Base-by-base conservation (phyloP, 306 rosid species). In the Prinsepia uniflora region DNA sequence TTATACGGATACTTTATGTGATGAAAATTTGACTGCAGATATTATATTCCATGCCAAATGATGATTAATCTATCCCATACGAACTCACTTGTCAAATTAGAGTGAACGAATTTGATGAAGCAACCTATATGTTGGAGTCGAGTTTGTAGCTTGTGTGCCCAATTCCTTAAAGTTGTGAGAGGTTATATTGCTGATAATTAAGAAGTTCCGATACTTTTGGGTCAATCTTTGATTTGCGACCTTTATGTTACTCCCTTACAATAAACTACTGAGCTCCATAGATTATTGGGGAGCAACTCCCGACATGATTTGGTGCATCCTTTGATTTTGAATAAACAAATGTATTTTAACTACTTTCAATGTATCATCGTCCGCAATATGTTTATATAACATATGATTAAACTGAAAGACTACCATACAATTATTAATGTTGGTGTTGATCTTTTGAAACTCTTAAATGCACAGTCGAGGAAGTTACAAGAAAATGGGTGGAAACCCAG, bases 401-500 rank as follows among this genome's bases (percentile, higher is more conserved):
- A 30, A 34, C 53, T 49, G 12, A 10, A 41, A n/a, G 39, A 52
- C 52, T 22, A 50, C 49, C 11, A 6, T 39, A 68, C 47, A 5
- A 11, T 62, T 39, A 69, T 22, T 40, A 69, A 69, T 18, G 14
- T 42, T 69, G 52, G 63, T 19, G 20, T 13, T 54, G 19, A 54
- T 54, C 41, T 20, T 24, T 19, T 50, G 40, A n/a, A 50, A 67
- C 17, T 34, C 11, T n/a, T 52, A 72, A 8, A 52, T 70, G 74
- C 18, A 10, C 84, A 94, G 99, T 89, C 99, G 6, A 85, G 96
- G 79, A 94, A 91, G 84, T 63, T 94, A 64, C 99, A 94, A 94
- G 99, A 91, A 77, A 89, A 72, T 82, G 99, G 99, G 41, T 94
- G 99, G 99, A 83, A 84, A 64, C 97, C 99, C 62, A 87, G 74